Evolutionary conservation across 2,329 filamentous ascomycete species (phyloP).

Genomic region (Fusarium brachygibbosum): DNA sequence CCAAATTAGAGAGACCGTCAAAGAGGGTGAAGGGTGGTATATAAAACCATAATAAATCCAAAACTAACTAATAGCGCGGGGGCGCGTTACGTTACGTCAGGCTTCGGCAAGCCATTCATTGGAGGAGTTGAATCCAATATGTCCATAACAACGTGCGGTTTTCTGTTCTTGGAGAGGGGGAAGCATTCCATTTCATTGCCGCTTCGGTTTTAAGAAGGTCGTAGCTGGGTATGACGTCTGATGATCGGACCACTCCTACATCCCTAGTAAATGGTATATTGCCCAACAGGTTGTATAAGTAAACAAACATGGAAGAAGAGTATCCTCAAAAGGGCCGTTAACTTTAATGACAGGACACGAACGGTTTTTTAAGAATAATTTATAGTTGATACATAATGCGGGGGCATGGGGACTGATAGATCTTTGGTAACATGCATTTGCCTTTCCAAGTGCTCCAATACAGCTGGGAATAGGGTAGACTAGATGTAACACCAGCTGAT

Average conservation of each 20-base stretch:
- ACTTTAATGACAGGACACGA: conserved; percentile 9
- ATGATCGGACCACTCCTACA: conserved; percentile 39
- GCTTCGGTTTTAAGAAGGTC: conserved; percentile 10
- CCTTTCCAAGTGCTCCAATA: conserved; percentile 1
- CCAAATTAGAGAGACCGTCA: not conserved
- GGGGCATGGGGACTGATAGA: conserved; percentile 25
- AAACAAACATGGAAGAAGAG: not conserved
- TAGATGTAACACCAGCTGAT: not conserved
- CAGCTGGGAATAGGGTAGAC: conserved; percentile 4
- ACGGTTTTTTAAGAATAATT: conserved; percentile 7
- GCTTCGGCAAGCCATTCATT: conserved; percentile 27
- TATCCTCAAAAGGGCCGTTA: conserved; percentile 18
- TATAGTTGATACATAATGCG: conserved; percentile 25
- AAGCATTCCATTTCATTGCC: conserved; percentile 28
- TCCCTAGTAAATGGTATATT: not conserved
- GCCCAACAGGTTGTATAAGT: not conserved
- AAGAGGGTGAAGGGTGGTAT: conserved; percentile 17
- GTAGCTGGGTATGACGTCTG: conserved; percentile 15
- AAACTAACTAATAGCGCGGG: conserved; percentile 28
- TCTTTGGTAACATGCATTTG: conserved; percentile 15
- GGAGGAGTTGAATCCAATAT: conserved; percentile 21
- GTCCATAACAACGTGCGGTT: conserved; percentile 20
- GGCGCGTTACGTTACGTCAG: conserved; percentile 37
- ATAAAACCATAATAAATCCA: conserved; percentile 28
- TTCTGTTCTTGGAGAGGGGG: conserved; percentile 10